phyloP scores from a whole-genome alignment of 2,329 filamentous ascomycete genomes.

The Spiromastix sp. region DNA sequence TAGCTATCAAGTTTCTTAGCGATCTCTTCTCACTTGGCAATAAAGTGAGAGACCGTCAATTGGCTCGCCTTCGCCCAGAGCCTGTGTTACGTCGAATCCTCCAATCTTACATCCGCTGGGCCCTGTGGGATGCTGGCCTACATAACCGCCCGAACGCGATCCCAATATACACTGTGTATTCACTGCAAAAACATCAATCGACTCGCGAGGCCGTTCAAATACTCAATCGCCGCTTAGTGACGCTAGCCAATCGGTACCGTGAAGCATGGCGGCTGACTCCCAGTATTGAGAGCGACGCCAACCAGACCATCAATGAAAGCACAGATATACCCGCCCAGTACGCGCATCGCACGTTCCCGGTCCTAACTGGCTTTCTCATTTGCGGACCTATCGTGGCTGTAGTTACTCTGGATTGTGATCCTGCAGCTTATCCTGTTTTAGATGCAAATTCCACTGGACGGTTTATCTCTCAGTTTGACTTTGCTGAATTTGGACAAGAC shows the following conservation, averaged over 20 bases:
- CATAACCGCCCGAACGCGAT: conserved; percentile 23
- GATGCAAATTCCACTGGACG: conserved; percentile 13
- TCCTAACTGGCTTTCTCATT: conserved; percentile 45
- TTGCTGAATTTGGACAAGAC: conserved; percentile 42
- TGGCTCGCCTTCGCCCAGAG: conserved; percentile 26
- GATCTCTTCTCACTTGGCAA: conserved; percentile 42
- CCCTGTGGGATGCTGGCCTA: conserved; percentile 39
- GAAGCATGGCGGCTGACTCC: conserved; percentile 14
- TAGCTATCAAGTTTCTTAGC: conserved; percentile 41
- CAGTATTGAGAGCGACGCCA: conserved; percentile 6
- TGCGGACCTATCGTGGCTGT: conserved; percentile 43
- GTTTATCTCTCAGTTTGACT: conserved; percentile 44
- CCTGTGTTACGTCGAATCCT: conserved; percentile 31
- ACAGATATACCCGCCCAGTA: conserved; percentile 5
- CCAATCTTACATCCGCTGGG: conserved; percentile 43
- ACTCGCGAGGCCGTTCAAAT: conserved; percentile 32
- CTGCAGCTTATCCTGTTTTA: conserved; percentile 15
- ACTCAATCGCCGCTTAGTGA: conserved; percentile 34
- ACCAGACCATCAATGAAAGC: not conserved
- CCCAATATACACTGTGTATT: conserved; percentile 38
- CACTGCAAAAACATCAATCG: conserved; percentile 28
- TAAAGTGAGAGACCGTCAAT: conserved; percentile 40
- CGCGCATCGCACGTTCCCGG: conserved; percentile 29
- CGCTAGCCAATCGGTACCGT: conserved; percentile 34
- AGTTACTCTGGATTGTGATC: conserved; percentile 39